Evolutionary conservation across 176 grass and related monocot species (phyloP).

Genomic region (Ananas comosus): DNA sequence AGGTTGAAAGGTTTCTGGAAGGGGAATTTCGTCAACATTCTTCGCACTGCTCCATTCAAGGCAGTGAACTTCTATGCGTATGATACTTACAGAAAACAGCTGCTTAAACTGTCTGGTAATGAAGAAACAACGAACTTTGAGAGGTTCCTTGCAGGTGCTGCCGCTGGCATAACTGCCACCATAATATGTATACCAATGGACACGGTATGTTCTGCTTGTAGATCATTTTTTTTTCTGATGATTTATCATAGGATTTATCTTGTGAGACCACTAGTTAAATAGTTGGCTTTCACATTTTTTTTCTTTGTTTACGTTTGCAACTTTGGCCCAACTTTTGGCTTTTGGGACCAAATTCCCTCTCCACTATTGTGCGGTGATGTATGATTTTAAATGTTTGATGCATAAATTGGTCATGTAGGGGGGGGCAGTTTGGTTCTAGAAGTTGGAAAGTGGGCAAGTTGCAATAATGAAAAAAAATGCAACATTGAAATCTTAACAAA

Average conservation of each 20-base stretch:
- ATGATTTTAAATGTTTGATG: background rate
- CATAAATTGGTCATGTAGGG: no score
- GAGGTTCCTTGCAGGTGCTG: constrained; percentile 87
- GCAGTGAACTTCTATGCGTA: constrained; percentile 96
- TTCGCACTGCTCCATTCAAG: constrained; percentile 96
- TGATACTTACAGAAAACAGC: constrained; percentile 79
- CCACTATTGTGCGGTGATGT: no score
- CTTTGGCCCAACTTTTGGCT: no score
- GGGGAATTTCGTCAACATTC: constrained; percentile 92
- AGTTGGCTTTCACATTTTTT: background rate
- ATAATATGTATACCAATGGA: constrained; percentile 92
- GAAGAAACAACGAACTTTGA: constrained; percentile 94
- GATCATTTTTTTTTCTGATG: background rate
- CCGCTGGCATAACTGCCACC: constrained; percentile 76
- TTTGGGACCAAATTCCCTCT: no score
- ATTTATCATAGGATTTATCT: background rate
- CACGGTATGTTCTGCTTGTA: constrained; percentile 54
- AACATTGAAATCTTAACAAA: background rate
- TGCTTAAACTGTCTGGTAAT: constrained; percentile 71
- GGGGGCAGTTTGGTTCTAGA: no score
- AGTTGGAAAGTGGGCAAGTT: no score
- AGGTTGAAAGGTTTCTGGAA: constrained; percentile 96
- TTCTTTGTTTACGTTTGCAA: background rate
- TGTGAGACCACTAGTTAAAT: background rate
- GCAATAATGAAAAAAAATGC: no score